Base-by-base conservation (phyloP, 2,329 filamentous ascomycete genomes). In the Juglanconis oblonga region DNA sequence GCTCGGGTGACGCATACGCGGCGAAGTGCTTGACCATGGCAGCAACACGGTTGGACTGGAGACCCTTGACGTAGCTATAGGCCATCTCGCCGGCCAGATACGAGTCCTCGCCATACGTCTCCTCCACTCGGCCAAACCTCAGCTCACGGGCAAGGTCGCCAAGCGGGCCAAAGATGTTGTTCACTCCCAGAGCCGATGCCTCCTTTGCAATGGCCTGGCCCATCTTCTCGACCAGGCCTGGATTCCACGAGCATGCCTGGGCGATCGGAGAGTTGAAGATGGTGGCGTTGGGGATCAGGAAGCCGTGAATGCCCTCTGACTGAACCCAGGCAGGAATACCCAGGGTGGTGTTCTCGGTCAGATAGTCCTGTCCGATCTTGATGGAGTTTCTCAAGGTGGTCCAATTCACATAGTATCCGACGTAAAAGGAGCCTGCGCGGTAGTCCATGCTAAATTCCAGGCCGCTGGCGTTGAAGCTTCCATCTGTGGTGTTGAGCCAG, bases 181-280 rank as follows among this genome's bases (percentile, higher is more conserved):
- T 91, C 24, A 90, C 84, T 1, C 89, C 89, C 1, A 92, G 74
- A 3, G 88, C 84, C 56, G 79, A 76, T 31, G 87, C 79, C 72
- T 92, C 89, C 52, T 83, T 79, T 5, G 81, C 88, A 65, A 91
- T 90, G 17, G 82, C 79, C 3, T 76, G 74, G 6, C 79, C 88
- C 87, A 91, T 91, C 65, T 88, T 81, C 64, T 86, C 73, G 3
- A 91, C 76, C 13, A 91, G 73, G 45, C 76, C 78, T 0, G 82
- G 81, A 68, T 92, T 89, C 76, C 87, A 92, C 0, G 88, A 88
- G 67, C 87, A 90, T 14, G 84, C 88, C 56, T 89, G 84, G 7
- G 78, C 88, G 65, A 92, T 91, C 0, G 89, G 89, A 1, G 87
- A 90, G 73, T 91, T 92, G 77, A 91, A 92, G 61, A 92, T 89